Evolutionary conservation across 371 early-diverging fungal genomes (phyloP).

Genomic region (Rhizomucor miehei): DNA sequence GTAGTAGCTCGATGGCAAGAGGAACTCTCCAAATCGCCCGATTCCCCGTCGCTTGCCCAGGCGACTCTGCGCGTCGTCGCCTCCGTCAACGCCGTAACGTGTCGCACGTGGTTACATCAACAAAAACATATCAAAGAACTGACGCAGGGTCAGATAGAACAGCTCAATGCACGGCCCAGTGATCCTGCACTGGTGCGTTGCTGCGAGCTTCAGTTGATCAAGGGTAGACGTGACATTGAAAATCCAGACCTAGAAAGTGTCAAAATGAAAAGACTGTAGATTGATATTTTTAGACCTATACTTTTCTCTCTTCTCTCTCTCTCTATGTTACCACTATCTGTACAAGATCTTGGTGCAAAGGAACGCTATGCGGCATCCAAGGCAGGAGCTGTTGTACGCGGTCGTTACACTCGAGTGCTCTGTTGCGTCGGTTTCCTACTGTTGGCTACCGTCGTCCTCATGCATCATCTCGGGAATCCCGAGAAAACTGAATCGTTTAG

Average conservation of each 20-base stretch:
- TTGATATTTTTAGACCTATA: neutral
- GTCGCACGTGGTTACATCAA: constrained; percentile 56
- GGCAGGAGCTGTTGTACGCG: neutral
- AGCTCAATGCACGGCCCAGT: constrained; percentile 25
- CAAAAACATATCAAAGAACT: constrained; percentile 11
- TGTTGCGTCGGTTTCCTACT: constrained; percentile 2
- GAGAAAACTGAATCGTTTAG: neutral
- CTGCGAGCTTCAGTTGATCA: constrained; percentile 65
- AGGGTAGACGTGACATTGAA: constrained; percentile 64
- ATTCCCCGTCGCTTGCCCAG: constrained; percentile 15
- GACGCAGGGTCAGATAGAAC: constrained; percentile 15
- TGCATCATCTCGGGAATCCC: constrained; percentile 4
- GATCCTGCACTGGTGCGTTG: constrained; percentile 42
- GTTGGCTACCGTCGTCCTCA: neutral
- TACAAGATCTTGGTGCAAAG: constrained; percentile 9
- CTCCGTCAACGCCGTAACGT: constrained; percentile 71
- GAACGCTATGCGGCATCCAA: constrained; percentile 2
- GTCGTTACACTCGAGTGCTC: neutral
- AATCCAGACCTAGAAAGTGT: constrained; percentile 26
- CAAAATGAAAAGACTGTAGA: neutral
- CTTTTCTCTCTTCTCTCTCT: too few species aligned
- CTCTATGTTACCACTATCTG: neutral
- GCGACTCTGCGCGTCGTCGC: constrained; percentile 62
- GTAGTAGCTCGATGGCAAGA: constrained; percentile 58
- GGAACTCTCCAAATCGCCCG: constrained; percentile 9